These are phyloP conservation scores for Aspergillus ochraceus DNA, from an alignment of 2,329 filamentous ascomycete genomes.

Conservation along the genomic window DNA sequence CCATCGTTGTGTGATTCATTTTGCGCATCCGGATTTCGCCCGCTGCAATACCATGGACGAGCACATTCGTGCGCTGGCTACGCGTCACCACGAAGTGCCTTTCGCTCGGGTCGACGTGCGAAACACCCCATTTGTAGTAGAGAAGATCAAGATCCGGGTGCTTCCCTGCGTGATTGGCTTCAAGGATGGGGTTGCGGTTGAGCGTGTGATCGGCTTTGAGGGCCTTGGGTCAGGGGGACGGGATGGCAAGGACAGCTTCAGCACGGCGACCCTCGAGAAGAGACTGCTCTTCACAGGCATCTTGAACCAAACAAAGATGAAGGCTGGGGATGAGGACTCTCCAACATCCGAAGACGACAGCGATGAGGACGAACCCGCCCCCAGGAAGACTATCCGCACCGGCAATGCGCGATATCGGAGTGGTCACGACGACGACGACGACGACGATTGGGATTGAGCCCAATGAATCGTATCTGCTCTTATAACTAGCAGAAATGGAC, in stretches of 20 bases:
- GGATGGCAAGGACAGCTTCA: conserved; percentile 42
- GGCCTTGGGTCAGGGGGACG: conserved; percentile 40
- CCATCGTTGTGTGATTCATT: conserved; percentile 61
- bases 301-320: conserved; percentile 36
- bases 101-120: conserved; percentile 50
- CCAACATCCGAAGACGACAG: conserved; percentile 26
- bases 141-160: conserved; percentile 47
- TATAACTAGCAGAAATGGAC: background rate
- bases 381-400: conserved; percentile 30
- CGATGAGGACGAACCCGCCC: conserved; percentile 18
- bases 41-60: conserved; percentile 63
- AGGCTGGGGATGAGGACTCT: conserved; percentile 24
- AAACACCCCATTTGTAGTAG: conserved; percentile 48
- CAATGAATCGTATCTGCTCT: background rate
- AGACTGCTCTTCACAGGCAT: conserved; percentile 42
- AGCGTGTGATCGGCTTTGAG: conserved; percentile 50
- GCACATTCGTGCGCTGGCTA: conserved; percentile 51
- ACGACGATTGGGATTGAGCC: conserved; percentile 49
- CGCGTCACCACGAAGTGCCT: conserved; percentile 41
- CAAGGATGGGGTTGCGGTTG: conserved; percentile 45
- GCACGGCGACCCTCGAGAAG: conserved; percentile 43
- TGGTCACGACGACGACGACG: conserved; percentile 44
- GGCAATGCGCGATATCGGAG: conserved; percentile 27
- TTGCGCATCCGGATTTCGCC: conserved; percentile 64
- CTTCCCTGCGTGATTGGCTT: conserved; percentile 53